Evolutionary conservation across 2,329 filamentous ascomycete genomes (phyloP).

Genomic region (Pseudopyrenochaeta lycopersici): DNA sequence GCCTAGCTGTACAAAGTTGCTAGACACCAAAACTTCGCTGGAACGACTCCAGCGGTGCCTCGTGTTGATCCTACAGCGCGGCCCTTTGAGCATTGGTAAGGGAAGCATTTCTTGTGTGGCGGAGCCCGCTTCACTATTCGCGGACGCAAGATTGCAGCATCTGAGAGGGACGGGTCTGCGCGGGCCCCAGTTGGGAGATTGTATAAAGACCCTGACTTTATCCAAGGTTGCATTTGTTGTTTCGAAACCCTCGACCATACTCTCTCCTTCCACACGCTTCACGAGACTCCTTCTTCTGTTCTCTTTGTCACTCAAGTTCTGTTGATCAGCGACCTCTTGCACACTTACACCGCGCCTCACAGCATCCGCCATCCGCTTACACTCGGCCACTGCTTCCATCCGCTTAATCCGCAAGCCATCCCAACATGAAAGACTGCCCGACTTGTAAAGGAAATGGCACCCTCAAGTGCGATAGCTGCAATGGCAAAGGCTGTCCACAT

Average conservation of each 20-base stretch:
- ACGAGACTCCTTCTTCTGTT: constrained; percentile 1
- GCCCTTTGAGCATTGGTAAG: constrained; percentile 1
- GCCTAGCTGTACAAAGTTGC: not conserved
- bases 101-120: constrained; percentile 13
- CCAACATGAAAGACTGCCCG: constrained; percentile 42
- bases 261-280: not conserved
- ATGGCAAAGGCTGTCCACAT: constrained; percentile 38
- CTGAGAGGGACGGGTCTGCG: constrained; percentile 15
- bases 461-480: constrained; percentile 45
- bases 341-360: constrained; percentile 1
- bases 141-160: constrained; percentile 14
- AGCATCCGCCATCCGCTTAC: not conserved
- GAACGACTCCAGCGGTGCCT: not conserved
- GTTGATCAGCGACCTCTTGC: constrained; percentile 13
- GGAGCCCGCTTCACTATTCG: constrained; percentile 21
- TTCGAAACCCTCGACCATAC: constrained; percentile 21
- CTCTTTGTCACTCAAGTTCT: constrained; percentile 1
- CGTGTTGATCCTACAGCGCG: not conserved
- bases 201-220: constrained; percentile 23
- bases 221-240: constrained; percentile 20
- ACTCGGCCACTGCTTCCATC: constrained; percentile 15
- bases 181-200: constrained; percentile 13
- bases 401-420: constrained; percentile 10
- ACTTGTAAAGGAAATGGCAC: constrained; percentile 45
- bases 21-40: not conserved